A percentile compares a stretch with the other conserved stretches of the same genome.
Conservation (phyloP, 1,284 basidiomycete species). For the Grifola frondosa region DNA sequence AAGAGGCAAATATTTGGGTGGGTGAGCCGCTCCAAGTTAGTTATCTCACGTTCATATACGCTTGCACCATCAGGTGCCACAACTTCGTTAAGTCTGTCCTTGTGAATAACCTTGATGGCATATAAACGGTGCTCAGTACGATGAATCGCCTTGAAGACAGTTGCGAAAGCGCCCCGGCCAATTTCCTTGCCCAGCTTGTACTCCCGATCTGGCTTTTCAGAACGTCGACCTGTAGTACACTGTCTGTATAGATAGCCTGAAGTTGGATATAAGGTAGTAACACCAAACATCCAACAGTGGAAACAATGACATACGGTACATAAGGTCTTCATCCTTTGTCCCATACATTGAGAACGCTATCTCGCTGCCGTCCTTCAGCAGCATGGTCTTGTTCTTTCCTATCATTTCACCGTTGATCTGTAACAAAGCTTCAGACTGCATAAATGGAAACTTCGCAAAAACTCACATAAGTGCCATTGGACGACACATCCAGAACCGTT, state of each 20-base stretch:
- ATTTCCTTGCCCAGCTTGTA: constrained; percentile 68
- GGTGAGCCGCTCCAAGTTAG: constrained; percentile 68
- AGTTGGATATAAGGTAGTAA: too few species aligned
- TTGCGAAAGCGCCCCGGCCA: constrained; percentile 78
- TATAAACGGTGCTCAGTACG: constrained; percentile 57
- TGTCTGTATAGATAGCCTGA: too few species aligned
- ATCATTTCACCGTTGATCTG: constrained; percentile 75
- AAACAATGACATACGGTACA: too few species aligned
- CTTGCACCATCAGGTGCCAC: neutral
- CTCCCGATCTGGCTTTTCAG: too few species aligned
- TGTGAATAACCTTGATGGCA: constrained; percentile 75
- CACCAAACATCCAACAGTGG: too few species aligned
- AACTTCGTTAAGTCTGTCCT: constrained; percentile 33
- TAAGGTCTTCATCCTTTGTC: too few species aligned
- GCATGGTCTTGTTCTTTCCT: constrained; percentile 51
- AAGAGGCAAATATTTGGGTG: constrained; percentile 82
- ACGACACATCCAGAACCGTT: constrained; percentile 70
- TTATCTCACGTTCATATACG: constrained; percentile 69
- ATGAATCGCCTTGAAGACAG: constrained; percentile 67
- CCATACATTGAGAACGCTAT: constrained; percentile 70
- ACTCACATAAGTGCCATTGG: constrained; percentile 82
- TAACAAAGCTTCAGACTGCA: constrained; percentile 8
- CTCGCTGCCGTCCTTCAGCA: constrained; percentile 80
- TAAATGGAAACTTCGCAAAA: constrained; percentile 3
- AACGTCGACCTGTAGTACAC: too few species aligned